phyloP scores from a whole-genome alignment of 352 stramenopile species.

The Pythium chondricola region DNA sequence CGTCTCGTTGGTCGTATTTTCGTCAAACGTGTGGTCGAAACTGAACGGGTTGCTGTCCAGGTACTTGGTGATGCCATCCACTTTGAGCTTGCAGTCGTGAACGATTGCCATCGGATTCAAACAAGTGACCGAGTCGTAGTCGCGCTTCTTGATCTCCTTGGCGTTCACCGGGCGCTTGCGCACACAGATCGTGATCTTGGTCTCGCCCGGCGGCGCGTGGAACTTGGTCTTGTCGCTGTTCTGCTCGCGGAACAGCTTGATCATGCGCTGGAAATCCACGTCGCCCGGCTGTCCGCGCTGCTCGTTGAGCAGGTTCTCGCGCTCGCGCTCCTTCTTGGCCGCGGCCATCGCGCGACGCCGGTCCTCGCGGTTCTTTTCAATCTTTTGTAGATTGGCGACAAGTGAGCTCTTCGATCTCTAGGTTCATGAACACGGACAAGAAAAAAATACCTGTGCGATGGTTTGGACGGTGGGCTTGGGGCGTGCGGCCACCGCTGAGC shows the following conservation, averaged over 20 bases:
- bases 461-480: conserved; percentile 61
- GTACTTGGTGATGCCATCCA: conserved; percentile 99
- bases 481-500: conserved; percentile 6
- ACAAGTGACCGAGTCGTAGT: conserved; percentile 96
- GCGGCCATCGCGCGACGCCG: conserved; percentile 77
- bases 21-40: conserved; percentile 92
- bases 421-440: neutral
- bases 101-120: conserved; percentile 93
- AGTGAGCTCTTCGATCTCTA: neutral
- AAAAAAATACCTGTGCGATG: conserved; percentile 37
- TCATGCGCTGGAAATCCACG: conserved; percentile 91
- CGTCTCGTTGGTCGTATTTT: conserved; percentile 88
- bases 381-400: conserved; percentile 33
- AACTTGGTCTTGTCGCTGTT: conserved; percentile 47
- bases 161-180: conserved; percentile 93
- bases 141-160: conserved; percentile 85
- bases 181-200: conserved; percentile 95
- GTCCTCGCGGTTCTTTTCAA: conserved; percentile 83
- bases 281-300: conserved; percentile 76
- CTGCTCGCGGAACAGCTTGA: conserved; percentile 78
- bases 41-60: conserved; percentile 96
- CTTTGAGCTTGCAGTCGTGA: conserved; percentile 96
- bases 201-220: conserved; percentile 47
- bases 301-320: conserved; percentile 78
- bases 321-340: conserved; percentile 80